Percentiles rank a stretch among this genome's conserved stretches.
Evolutionary conservation across 139 green algal genomes (phyloP).

Genomic region (Zygnema circumcarinatum): DNA sequence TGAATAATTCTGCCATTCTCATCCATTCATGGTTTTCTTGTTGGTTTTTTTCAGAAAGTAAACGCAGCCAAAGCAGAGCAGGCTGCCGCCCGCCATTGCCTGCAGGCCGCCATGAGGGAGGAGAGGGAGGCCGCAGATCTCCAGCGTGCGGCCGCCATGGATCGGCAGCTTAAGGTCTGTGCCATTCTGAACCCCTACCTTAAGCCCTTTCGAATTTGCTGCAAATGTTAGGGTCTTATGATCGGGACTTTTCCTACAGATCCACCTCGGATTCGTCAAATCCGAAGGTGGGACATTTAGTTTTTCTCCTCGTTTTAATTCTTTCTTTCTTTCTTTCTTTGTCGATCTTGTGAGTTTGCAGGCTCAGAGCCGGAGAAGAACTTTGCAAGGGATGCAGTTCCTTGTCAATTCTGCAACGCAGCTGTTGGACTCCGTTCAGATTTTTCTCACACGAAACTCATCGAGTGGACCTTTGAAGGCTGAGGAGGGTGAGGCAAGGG

Average conservation of each 20-base stretch:
- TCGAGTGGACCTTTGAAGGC: background rate
- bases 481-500: background rate
- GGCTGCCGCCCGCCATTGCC: no score
- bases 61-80: no score
- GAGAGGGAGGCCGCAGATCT: no score
- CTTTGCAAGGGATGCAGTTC: background rate
- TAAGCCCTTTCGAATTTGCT: background rate
- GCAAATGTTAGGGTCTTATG: background rate
- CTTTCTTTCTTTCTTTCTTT: background rate
- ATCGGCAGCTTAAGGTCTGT: background rate
- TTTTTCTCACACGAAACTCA: background rate
- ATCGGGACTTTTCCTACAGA: background rate
- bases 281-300: no score
- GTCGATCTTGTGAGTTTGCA: background rate
- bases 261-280: background rate
- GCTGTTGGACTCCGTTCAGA: background rate
- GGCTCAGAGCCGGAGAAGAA: background rate
- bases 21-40: no score
- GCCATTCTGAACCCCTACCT: background rate
- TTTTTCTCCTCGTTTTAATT: background rate
- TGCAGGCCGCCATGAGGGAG: no score
- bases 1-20: no score
- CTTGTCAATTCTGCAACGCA: background rate
- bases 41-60: no score
- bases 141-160: no score